phyloP scores from a whole-genome alignment of 1,284 basidiomycete species.

The Irpex sp. region DNA sequence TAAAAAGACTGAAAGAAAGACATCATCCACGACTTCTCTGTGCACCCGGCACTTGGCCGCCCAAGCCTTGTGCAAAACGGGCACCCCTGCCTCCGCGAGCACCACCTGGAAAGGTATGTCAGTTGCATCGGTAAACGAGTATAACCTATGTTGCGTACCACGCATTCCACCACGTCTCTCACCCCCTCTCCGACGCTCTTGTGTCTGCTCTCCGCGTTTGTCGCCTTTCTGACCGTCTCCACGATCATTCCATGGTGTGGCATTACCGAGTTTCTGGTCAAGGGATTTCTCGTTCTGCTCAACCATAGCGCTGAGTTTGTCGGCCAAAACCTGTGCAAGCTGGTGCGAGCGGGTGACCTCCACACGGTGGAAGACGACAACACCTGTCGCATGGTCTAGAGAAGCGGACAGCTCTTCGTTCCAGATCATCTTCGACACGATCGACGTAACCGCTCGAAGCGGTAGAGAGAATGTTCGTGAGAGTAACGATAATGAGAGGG shows the following conservation, averaged over 20 bases:
- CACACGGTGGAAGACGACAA: conserved; percentile 87
- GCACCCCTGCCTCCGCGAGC: conserved; percentile 64
- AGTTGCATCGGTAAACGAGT: background rate
- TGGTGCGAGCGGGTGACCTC: conserved; percentile 91
- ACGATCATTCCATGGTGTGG: conserved; percentile 65
- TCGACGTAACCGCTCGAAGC: conserved; percentile 79
- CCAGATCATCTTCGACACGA: conserved; percentile 99
- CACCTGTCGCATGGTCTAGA: conserved; percentile 84
- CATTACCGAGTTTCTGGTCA: conserved; percentile 81
- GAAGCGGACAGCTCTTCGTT: conserved; percentile 94
- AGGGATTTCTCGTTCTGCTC: conserved; percentile 96
- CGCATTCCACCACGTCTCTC: conserved; percentile 54
- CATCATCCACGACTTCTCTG: conserved; percentile 25
- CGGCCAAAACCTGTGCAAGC: conserved; percentile 83
- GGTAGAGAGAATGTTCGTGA: conserved; percentile 87
- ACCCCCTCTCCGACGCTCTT: conserved; percentile 68
- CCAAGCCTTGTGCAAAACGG: conserved; percentile 76
- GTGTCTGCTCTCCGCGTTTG: conserved; percentile 72
- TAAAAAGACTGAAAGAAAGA: background rate
- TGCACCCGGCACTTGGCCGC: conserved; percentile 64
- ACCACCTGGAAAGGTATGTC: conserved; percentile 37
- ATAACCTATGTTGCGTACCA: conserved; percentile 35
- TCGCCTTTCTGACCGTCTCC: conserved; percentile 70
- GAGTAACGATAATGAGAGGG: conserved; percentile 85
- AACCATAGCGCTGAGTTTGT: conserved; percentile 85